Evolutionary conservation across 1,284 basidiomycete species (phyloP).

Genomic region (Heterobasidion occidentale): DNA sequence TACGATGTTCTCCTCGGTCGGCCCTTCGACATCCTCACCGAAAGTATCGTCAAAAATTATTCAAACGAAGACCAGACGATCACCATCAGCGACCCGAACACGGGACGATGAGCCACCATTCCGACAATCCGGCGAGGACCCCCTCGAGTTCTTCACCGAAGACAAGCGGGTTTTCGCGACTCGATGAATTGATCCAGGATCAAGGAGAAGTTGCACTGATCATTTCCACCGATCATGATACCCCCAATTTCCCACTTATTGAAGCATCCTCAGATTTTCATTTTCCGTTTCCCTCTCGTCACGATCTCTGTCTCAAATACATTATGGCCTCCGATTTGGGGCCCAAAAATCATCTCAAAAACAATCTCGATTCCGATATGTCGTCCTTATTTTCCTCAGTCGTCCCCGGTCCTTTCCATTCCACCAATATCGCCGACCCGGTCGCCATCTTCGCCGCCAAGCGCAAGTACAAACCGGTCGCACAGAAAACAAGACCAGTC

Average conservation of each 20-base stretch:
- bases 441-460: background rate
- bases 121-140: background rate
- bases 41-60: background rate
- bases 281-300: background rate
- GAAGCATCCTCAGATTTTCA: background rate
- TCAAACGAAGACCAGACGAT: background rate
- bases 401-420: background rate
- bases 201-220: background rate
- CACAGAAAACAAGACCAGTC: background rate
- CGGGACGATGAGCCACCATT: background rate
- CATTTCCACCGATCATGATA: background rate
- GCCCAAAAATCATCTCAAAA: too few relatives aligned
- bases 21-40: background rate
- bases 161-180: background rate
- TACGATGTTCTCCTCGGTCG: constrained; percentile 19
- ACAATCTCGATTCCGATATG: background rate
- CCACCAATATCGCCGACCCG: background rate
- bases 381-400: background rate
- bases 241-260: background rate
- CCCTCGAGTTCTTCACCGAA: background rate
- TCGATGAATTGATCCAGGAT: background rate
- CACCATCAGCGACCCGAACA: background rate
- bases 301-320: background rate
- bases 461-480: background rate
- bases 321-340: background rate